These are phyloP conservation scores for Schizothecium vesticola DNA, from an alignment of 495 filamentous ascomycete genomes.

Conservation along the genomic window DNA sequence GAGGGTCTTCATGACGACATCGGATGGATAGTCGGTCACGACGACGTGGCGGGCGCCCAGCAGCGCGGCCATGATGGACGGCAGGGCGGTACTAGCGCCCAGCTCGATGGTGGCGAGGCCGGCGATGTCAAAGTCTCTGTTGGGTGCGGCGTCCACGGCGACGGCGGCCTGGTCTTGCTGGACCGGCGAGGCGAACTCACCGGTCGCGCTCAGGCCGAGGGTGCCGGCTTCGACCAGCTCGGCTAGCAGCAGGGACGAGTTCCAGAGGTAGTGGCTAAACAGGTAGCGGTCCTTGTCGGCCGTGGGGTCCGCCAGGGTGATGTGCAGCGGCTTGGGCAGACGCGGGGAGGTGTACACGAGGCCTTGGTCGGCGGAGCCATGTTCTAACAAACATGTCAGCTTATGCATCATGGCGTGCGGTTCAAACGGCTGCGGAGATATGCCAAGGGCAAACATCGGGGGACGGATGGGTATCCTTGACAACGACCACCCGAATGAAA, in stretches of 20 bases:
- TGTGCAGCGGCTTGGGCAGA: constrained; percentile 39
- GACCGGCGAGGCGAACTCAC: not conserved
- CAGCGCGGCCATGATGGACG: constrained; percentile 61
- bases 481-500: not conserved
- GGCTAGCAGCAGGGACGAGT: constrained; percentile 66
- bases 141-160: not conserved
- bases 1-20: constrained; percentile 56
- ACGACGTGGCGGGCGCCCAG: constrained; percentile 58
- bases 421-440: too few species aligned
- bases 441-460: not conserved
- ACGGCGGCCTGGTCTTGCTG: too few species aligned
- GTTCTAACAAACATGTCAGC: constrained; percentile 28
- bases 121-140: constrained; percentile 28
- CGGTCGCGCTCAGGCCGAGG: constrained; percentile 18
- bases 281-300: constrained; percentile 54
- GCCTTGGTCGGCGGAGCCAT: constrained; percentile 63
- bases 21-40: constrained; percentile 72
- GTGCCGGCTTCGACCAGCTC: constrained; percentile 56
- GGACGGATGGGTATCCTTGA: not conserved
- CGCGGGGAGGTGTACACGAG: constrained; percentile 62
- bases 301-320: constrained; percentile 52
- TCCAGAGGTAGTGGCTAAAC: constrained; percentile 86
- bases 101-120: constrained; percentile 45
- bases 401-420: too few species aligned
- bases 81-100: constrained; percentile 67